Base-by-base conservation (phyloP, 495 filamentous ascomycete species). In the Letharia lupina region DNA sequence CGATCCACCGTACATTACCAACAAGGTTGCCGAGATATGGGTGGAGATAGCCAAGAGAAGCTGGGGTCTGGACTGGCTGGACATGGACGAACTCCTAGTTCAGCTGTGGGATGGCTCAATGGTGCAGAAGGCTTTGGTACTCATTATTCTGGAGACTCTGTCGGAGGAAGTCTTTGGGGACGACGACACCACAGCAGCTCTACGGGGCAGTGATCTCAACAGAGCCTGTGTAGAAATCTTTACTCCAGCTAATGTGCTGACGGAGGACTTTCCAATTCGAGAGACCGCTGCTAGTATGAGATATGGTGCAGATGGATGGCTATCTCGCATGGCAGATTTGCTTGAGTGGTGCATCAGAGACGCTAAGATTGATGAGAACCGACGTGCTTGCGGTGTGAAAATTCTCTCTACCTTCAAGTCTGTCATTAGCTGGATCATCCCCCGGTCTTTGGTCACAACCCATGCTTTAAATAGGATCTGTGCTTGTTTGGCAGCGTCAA, bases 11-110 rank as follows among this genome's bases (percentile, higher is more conserved):
- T 98, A 91, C 72, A 76, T 98, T 68, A 85, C 93, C 71, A 98
- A 94, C 78, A 98, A 98, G 76, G 88, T 94, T 42, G 90, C 91
- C n/a, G 89, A 93, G 76, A 77, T 98, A 65, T 98, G 94, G 95
- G 89, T 91, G 10, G 94, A 97, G 74, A 77, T 96, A 61, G 91
- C 92, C 37, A 98, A 99, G 78, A 83, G 93, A 71, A 89, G 85
- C 71, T 99, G 95, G 95, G 91, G 81, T 13, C 79, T 83, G 41
- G 90, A 93, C 58, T 99, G 94, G 94, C 83, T 88, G 77, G 86
- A 95, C 74, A 97, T 99, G 94, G 94, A 99, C 73, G 80, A 84
- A 54, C 77, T 87, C 69, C 82, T 99, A 52, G 85, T 91, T 52
- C 84, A 83, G 65, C 81, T 97, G 35, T 98, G 95, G 95, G 77